These are phyloP conservation scores for Passalora sequoiae DNA, from an alignment of 2,329 filamentous ascomycete species.

Conservation along the genomic window DNA sequence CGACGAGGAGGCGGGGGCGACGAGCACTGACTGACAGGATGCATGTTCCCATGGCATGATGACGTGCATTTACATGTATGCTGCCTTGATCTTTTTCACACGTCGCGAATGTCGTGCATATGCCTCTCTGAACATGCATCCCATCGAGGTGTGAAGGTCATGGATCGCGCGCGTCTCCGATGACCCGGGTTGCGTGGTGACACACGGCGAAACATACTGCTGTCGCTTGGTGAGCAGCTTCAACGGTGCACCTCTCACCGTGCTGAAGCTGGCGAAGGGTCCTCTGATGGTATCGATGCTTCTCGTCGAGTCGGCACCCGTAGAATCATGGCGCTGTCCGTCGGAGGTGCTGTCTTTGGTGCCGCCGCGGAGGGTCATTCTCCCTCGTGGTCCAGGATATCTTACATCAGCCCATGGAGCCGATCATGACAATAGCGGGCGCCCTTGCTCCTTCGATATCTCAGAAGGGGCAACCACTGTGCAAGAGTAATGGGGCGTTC, in stretches of 20 bases:
- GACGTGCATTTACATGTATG: neutral
- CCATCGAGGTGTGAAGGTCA: constrained; percentile 2
- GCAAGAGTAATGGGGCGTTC: too few species aligned
- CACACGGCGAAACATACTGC: constrained; percentile 38
- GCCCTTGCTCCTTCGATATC: too few species aligned
- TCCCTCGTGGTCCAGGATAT: constrained; percentile 7
- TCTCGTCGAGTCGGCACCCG: constrained; percentile 60
- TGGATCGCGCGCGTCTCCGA: constrained; percentile 5
- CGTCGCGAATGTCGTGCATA: neutral
- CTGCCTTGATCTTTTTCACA: neutral
- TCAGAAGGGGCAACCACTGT: too few species aligned
- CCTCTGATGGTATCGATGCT: constrained; percentile 63
- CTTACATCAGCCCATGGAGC: constrained; percentile 5
- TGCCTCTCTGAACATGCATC: constrained; percentile 2
- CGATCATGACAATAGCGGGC: too few species aligned
- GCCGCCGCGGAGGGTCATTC: constrained; percentile 22
- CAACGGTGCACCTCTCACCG: constrained; percentile 20
- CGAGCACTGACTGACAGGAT: constrained; percentile 2
- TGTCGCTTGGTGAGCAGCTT: constrained; percentile 41
- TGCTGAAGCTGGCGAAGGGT: constrained; percentile 27
- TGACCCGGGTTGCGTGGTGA: neutral
- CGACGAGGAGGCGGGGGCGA: constrained; percentile 26
- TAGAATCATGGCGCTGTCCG: constrained; percentile 60
- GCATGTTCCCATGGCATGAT: constrained; percentile 4
- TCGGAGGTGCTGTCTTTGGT: constrained; percentile 26